These are phyloP conservation scores for Lepidium africanum DNA, from an alignment of 345 rosid species.

Conservation along the genomic window DNA sequence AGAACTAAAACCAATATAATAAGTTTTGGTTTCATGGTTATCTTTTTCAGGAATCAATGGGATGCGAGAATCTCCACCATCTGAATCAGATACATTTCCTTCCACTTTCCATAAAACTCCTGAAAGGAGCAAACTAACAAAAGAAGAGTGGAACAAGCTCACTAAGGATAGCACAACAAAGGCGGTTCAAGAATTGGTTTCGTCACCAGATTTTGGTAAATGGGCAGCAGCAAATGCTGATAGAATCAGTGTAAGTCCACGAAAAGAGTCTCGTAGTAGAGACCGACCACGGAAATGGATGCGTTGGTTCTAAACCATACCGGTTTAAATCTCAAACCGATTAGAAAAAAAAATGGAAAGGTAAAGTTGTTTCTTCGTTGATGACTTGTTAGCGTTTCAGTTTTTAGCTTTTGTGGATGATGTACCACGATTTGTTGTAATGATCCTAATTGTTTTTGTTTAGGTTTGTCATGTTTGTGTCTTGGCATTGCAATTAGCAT, in stretches of 20 bases:
- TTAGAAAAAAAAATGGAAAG: neutral
- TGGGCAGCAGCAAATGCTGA: conserved; percentile 83
- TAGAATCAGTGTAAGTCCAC: conserved; percentile 60
- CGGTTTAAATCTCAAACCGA: neutral
- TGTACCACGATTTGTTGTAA: conserved; percentile 10
- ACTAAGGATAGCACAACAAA: conserved; percentile 51
- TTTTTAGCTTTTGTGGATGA: conserved; percentile 1
- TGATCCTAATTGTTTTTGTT: conserved; percentile 6
- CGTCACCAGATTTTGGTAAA: conserved; percentile 69
- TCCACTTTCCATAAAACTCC: conserved; percentile 69
- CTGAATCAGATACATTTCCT: conserved; percentile 43
- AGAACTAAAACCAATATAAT: neutral
- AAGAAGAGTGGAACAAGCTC: conserved; percentile 52
- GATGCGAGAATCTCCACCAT: conserved; percentile 24
- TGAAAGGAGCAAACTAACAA: conserved; percentile 51
- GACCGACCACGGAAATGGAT: conserved; percentile 41
- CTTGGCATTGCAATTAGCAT: conserved; percentile 16
- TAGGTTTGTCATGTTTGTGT: neutral
- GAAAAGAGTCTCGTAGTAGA: conserved; percentile 18
- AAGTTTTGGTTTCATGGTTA: neutral
- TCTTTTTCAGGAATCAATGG: conserved; percentile 36
- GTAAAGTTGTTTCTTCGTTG: conserved; percentile 10
- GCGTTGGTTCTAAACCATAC: conserved; percentile 30
- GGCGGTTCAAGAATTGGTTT: conserved; percentile 64
- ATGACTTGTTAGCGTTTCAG: conserved; percentile 7